Evolutionary conservation across 768 basidiomycete species (phyloP), one percentile per base, ranked within the genome.

Genomic region (Pholiota microspora): DNA sequence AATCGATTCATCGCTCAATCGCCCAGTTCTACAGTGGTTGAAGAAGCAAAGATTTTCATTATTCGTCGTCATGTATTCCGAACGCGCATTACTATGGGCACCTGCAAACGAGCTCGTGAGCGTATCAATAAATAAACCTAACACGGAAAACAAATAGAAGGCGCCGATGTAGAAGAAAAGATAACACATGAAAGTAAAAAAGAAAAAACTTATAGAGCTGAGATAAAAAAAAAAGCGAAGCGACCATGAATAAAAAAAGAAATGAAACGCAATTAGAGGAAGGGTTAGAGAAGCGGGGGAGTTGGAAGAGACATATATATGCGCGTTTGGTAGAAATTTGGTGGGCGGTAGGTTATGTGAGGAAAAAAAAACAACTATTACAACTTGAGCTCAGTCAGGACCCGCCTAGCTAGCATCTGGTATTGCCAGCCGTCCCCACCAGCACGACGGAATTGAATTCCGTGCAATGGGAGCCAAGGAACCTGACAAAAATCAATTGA

Each of bases 401-500:
- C 92, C 55, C 91, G 80, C 61, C 91, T 80, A 21, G 92, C 94
- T 35, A 98, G 80, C 91, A 94, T 94, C 68, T 95, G 93, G 70
- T 98, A 98, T 71, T 97, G 94, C 94, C 94, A 98, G 0, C 89
- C 91, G 60, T 96, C 92, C 1, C 95, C 95, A 24, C 89, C 83
- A 0, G 86, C 82, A 57, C 96, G 80, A 45, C 96, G 85, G 75
- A 98, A 98, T 66, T 98, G 96, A 42, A 98, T 89, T 2, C 96
- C 95, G 69, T 98, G 91, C 16, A 98, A 72, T 2, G 94, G 93
- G 46, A 98, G 74, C 86, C 87, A 92, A 42, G 94, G 94, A 2
- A 97, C 92, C 94, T 95, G 18, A 36, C 13, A 18, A 36, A 24
- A 1, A n/a, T n/a, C 40, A 7, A 3, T 21, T 21, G 29, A 8